These are phyloP conservation scores for Gloeophyllum trabeum DNA, from an alignment of 768 basidiomycete species.

Conservation along the genomic window DNA sequence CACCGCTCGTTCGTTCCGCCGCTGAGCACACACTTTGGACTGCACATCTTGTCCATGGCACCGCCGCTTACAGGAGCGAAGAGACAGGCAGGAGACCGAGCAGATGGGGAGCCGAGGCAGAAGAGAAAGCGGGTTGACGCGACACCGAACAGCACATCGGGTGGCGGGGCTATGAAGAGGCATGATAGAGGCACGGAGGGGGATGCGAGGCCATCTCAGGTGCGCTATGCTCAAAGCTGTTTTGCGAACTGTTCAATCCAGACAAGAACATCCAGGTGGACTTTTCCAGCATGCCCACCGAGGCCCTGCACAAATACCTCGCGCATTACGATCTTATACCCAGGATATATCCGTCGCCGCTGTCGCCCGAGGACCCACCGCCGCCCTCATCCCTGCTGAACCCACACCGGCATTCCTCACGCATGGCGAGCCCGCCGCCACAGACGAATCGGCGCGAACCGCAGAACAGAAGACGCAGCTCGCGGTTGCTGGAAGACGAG, in stretches of 20 bases:
- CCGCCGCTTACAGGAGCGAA: conserved; percentile 30
- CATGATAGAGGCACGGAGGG: no score
- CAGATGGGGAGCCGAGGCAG: conserved; percentile 61
- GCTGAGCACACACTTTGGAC: neutral
- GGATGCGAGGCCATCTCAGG: no score
- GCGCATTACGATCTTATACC: conserved; percentile 66
- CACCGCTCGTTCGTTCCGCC: neutral
- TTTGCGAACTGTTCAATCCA: conserved; percentile 1
- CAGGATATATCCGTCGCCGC: conserved; percentile 56
- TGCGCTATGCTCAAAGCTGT: neutral
- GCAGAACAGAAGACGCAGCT: conserved; percentile 63
- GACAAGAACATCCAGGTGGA: conserved; percentile 41
- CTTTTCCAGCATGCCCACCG: conserved; percentile 57
- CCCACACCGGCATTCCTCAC: conserved; percentile 30
- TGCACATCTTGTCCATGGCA: neutral
- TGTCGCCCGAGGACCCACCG: conserved; percentile 57
- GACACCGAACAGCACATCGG: conserved; percentile 10
- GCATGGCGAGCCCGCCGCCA: conserved; percentile 36
- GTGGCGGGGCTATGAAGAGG: conserved; percentile 8
- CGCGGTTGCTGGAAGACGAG: conserved; percentile 62
- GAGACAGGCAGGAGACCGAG: conserved; percentile 54
- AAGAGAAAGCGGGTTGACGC: conserved; percentile 65
- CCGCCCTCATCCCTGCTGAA: conserved; percentile 51
- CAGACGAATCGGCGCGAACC: conserved; percentile 24
- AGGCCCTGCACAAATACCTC: conserved; percentile 62